These are phyloP conservation scores for Echinosophora koreensis DNA, from an alignment of 306 rosid genomes.

Conservation along the genomic window DNA sequence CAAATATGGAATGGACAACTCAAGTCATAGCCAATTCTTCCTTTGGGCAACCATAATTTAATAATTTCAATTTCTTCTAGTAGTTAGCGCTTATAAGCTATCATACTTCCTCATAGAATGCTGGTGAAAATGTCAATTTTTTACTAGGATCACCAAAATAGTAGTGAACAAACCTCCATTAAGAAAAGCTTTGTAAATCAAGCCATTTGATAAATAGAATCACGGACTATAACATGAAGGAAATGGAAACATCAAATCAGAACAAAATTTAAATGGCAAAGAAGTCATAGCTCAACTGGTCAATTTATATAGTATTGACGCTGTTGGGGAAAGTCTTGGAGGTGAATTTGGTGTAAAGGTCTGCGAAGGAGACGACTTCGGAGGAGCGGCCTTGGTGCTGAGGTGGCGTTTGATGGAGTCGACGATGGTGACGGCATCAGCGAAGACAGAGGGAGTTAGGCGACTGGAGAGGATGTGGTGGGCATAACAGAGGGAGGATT, in stretches of 20 bases:
- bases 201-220: not conserved
- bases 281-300: not conserved
- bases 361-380: constrained; percentile 94
- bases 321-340: constrained; percentile 71
- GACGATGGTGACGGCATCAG: constrained; percentile 89
- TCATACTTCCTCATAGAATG: not conserved
- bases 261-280: not conserved
- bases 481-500: constrained; percentile 80
- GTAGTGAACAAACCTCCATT: not conserved
- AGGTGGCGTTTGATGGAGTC: constrained; percentile 90
- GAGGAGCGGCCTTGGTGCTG: constrained; percentile 87
- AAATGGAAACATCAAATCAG: not conserved
- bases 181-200: not conserved
- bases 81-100: not conserved
- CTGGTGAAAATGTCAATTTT: not conserved
- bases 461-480: constrained; percentile 83
- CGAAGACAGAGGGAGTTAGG: constrained; percentile 78
- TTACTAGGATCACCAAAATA: not conserved
- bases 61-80: constrained; percentile 1
- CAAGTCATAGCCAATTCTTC: not conserved
- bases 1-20: not conserved
- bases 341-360: constrained; percentile 79
- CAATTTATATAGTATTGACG: constrained; percentile 40
- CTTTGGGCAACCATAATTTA: not conserved
- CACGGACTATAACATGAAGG: not conserved